Conservation (phyloP, 2,329 filamentous ascomycete genomes). For the Diaporthe vaccinii region DNA sequence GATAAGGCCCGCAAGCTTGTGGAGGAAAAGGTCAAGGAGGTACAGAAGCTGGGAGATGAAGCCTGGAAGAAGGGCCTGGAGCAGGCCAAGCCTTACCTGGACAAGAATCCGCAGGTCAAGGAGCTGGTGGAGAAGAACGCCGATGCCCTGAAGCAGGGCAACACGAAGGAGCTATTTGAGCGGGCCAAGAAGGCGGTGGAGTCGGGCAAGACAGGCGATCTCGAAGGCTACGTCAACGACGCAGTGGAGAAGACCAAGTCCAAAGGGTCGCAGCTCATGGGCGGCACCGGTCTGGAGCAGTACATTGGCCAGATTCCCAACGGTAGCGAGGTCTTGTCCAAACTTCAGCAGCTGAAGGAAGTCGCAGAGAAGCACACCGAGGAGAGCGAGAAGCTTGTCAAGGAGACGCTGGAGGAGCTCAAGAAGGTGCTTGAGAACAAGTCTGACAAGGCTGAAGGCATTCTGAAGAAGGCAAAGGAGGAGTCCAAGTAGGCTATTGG, state of each 20-base stretch:
- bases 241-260: slow-evolving; percentile 72
- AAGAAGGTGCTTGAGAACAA: slow-evolving; percentile 74
- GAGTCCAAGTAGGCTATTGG: slow-evolving; percentile 52
- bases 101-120: slow-evolving; percentile 83
- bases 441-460: slow-evolving; percentile 68
- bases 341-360: slow-evolving; percentile 74
- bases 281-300: slow-evolving; percentile 66
- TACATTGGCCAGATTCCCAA: slow-evolving; percentile 77
- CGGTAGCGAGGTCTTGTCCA: slow-evolving; percentile 74
- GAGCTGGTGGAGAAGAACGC: slow-evolving; percentile 79
- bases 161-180: slow-evolving; percentile 73
- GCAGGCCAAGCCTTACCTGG: slow-evolving; percentile 78
- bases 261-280: slow-evolving; percentile 53
- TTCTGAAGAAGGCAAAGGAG: slow-evolving; percentile 68
- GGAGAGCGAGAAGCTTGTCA: slow-evolving; percentile 77
- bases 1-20: slow-evolving; percentile 73
- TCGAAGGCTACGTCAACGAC: slow-evolving; percentile 73
- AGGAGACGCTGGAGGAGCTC: slow-evolving; percentile 77
- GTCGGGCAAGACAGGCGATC: slow-evolving; percentile 69
- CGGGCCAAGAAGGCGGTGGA: slow-evolving; percentile 72
- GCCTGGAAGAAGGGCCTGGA: slow-evolving; percentile 80
- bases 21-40: slow-evolving; percentile 77
- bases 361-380: slow-evolving; percentile 76
- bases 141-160: slow-evolving; percentile 76
- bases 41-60: slow-evolving; percentile 78